Base-by-base conservation (phyloP, 2,329 filamentous ascomycete species). In the Neodidymelliopsis sp. region DNA sequence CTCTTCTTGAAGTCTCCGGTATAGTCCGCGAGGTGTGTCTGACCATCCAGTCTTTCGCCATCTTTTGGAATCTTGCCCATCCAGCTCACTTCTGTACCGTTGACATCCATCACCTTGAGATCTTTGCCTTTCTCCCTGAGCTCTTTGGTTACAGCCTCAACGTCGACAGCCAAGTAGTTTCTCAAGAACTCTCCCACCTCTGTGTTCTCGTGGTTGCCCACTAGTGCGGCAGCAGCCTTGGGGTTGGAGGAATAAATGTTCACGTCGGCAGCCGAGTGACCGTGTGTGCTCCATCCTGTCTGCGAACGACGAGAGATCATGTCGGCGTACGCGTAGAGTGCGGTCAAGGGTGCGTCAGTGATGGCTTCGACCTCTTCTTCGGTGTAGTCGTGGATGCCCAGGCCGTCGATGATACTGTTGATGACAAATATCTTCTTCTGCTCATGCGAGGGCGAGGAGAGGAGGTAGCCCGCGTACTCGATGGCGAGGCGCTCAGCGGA, bases 191-290 rank as follows among this genome's bases (percentile, higher is more conserved):
- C 78, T 24, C 94, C 94, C 1, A 99, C 82, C 19, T 97, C 91
- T 0, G 87, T 97, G 70, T 99, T 99, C 78, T 99, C 94, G 44
- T 95, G 87, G 71, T 97, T 97, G 6, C 93, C 93, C 3, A 84
- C 77, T 6, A 96, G 79, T 11, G 81, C 78, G 31, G 83, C 80
- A 0, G 86, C 83, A 22, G 78, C 75, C 27, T 83, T 80, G 0
- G 83, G 80, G 3, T 89, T 86, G 0, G 89, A 92, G 41, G 89
- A 88, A 75, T 97, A 99, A 59, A 99, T 90, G 73, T 99, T 99
- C 37, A 99, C 94, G 69, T 99, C 94, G 6, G 94, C 91, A 40
- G 88, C 94, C 68, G 67, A 66, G 75, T 99, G 94, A 20, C 94
- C 94, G 71, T 97, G 93, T 0, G 92, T 96, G 56, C 84, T 87